Evolutionary conservation across 306 rosid genomes (phyloP), one percentile per base, ranked within the genome.

Genomic region (Ormosia semicastrata): DNA sequence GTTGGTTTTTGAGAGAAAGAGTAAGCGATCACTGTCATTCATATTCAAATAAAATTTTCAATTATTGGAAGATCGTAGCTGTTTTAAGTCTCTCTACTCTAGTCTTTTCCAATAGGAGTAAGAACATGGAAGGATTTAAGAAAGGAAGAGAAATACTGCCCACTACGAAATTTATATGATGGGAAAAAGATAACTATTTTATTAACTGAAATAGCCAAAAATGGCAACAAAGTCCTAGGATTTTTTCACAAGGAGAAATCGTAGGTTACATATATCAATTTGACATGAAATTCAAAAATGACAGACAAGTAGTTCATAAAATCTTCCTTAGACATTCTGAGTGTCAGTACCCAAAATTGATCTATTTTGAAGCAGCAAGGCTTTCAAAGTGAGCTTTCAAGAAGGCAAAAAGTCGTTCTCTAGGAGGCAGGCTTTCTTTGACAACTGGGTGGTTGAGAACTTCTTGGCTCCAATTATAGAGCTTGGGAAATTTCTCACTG

Each of bases 391-490:
- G 86, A 57, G 64, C 69, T 39, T 37, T 65, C 9, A 86, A 77
- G 64, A 33, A 52, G 15, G 80, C 66, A 49, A 77, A 36, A 4
- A 84, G 72, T 66, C 74, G 76, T 0, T 90, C 82, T 40, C 62
- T 90, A 1, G 87, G 73, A 66, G 93, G 92, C 60, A 85, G 46
- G 12, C 1, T 66, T 62, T 87, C 71, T 15, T 85, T 84, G 41
- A 89, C 78, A 8, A 66, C 50, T 24, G 62, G 54, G 29, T 80
- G 88, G 17, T 46, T 84, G 3, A 40, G 40, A 15, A 77, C 75
- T 3, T 88, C 89, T 53, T 83, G 47, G 5, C 82, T 80, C 94
- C 92, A 90, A n/a, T 78, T 66, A 30, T 82, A 60, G 2, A 86
- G 81, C 32, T 71, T 82, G 3, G 93, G 91, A 71, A 89, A 78